Conservation (phyloP, 1,284 basidiomycete species). For the Ustilago curta region DNA sequence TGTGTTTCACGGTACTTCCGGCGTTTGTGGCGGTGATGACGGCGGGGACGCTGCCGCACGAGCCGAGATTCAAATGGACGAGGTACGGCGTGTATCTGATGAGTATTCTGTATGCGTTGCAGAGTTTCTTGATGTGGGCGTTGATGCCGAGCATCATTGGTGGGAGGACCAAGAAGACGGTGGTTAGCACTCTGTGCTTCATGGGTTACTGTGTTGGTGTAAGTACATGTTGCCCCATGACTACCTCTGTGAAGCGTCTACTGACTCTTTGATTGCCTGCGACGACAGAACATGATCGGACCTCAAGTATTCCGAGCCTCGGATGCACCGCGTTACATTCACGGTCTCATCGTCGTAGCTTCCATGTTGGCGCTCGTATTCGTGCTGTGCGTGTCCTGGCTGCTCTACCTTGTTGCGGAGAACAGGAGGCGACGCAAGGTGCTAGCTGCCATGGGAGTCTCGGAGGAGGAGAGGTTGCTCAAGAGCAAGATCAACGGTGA, state of each 20-base stretch:
- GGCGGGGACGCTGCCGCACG: constrained; percentile 33
- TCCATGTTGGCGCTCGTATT: constrained; percentile 34
- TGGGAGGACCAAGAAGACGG: constrained; percentile 66
- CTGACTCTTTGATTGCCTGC: constrained; percentile 14
- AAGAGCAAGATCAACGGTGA: constrained; percentile 44
- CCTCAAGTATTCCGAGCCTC: constrained; percentile 63
- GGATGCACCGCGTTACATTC: constrained; percentile 66
- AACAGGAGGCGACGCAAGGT: constrained; percentile 29
- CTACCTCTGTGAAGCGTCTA: not conserved
- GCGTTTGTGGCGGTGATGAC: constrained; percentile 29
- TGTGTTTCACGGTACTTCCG: constrained; percentile 50
- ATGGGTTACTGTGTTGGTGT: constrained; percentile 65
- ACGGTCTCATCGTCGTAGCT: constrained; percentile 57
- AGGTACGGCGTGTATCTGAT: constrained; percentile 64
- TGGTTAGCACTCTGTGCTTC: constrained; percentile 59
- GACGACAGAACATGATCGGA: constrained; percentile 38
- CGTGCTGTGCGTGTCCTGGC: constrained; percentile 23
- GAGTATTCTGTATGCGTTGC: constrained; percentile 60
- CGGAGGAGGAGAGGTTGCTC: constrained; percentile 30
- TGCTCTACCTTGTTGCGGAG: constrained; percentile 22
- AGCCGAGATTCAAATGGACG: constrained; percentile 51
- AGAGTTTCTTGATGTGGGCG: constrained; percentile 61
- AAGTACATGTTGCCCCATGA: constrained; percentile 1
- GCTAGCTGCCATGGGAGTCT: constrained; percentile 27
- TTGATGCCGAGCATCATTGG: constrained; percentile 66